These are phyloP conservation scores for Puccinia coronata DNA, from an alignment of 1,284 basidiomycete species.

Conservation along the genomic window DNA sequence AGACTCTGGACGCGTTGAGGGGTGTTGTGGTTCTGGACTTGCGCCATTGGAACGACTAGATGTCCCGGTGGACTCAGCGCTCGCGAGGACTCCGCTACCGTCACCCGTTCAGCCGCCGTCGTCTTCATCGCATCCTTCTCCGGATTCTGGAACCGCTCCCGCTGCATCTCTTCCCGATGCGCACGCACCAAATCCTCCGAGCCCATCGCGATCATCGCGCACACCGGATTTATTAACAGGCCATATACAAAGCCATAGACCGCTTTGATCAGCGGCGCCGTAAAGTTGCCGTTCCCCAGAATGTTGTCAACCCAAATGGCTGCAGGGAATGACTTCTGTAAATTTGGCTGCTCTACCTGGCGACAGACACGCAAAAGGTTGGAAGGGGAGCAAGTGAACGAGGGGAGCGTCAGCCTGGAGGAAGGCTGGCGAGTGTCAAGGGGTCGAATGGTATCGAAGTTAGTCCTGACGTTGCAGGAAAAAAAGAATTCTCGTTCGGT, in stretches of 20 bases:
- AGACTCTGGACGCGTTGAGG: too few species aligned
- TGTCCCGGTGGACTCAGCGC: background rate
- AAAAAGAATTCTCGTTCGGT: constrained; percentile 96
- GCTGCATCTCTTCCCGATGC: constrained; percentile 41
- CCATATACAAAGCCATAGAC: constrained; percentile 45
- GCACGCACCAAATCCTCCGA: constrained; percentile 43
- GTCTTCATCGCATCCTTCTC: constrained; percentile 36
- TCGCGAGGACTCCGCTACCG: background rate
- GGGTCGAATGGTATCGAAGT: constrained; percentile 22
- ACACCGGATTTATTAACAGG: constrained; percentile 41
- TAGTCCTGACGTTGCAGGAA: constrained; percentile 84
- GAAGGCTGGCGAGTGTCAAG: constrained; percentile 9
- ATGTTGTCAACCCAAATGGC: constrained; percentile 39
- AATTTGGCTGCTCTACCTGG: too few species aligned
- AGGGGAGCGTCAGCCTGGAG: constrained; percentile 10
- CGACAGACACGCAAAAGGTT: too few species aligned
- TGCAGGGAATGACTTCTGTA: too few species aligned
- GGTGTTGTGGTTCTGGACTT: too few species aligned
- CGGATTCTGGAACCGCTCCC: constrained; percentile 31
- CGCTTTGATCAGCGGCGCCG: constrained; percentile 43
- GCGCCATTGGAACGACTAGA: too few species aligned
- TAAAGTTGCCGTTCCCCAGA: constrained; percentile 39
- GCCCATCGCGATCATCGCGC: constrained; percentile 48
- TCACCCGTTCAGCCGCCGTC: constrained; percentile 41
- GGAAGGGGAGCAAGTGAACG: constrained; percentile 8